Evolutionary conservation across 345 rosid species (phyloP), one percentile per base, ranked within the genome.

Genomic region (Pistacia integerrima): DNA sequence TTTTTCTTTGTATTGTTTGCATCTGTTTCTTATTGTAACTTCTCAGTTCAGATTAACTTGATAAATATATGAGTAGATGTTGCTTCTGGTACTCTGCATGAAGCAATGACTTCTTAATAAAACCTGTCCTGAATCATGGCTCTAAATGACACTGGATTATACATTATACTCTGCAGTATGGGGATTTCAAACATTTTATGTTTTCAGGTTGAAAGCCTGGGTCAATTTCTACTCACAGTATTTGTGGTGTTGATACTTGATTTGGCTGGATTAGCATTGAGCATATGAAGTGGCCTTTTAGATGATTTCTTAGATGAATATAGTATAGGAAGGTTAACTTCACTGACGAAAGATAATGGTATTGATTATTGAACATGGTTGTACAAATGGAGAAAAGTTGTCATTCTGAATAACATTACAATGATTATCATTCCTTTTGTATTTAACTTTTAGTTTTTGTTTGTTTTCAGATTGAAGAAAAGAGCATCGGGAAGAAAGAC

Each of bases 381-480:
- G 2, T 48, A 18, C 46, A 5, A 5, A 7, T 41, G 9, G 46
- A 41, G 18, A 54, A 54, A 54, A 14, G 57, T 54, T 3, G n/a
- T 54, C 17, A 54, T 54, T 51, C 57, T 28, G 74, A 41, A 41
- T 8, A 41, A 41, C 1, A 38, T 38, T 63, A 54, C 71, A 13
- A 61, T 48, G 30, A 33, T 55, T 55, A 11, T 52, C 64, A 61
- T 67, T 81, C 36, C 52, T 46, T 10, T 2, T 28, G 16, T 51
- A 11, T 11, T 51, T 14, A 12, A 11, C 16, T 77, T 70, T 55
- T 41, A 36, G 28, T 55, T 63, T 65, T 13, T 68, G 35, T 61
- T 76, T 74, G 48, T 69, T 82, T 82, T 35, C 82, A 91, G 97
- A 78, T 41, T 60, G 88, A 87, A 79, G 83, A 77, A 80, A 81